Percentiles rank a stretch among this genome's conserved stretches.
phyloP scores from a whole-genome alignment of 495 filamentous ascomycete genomes.

The Neurospora africana region DNA sequence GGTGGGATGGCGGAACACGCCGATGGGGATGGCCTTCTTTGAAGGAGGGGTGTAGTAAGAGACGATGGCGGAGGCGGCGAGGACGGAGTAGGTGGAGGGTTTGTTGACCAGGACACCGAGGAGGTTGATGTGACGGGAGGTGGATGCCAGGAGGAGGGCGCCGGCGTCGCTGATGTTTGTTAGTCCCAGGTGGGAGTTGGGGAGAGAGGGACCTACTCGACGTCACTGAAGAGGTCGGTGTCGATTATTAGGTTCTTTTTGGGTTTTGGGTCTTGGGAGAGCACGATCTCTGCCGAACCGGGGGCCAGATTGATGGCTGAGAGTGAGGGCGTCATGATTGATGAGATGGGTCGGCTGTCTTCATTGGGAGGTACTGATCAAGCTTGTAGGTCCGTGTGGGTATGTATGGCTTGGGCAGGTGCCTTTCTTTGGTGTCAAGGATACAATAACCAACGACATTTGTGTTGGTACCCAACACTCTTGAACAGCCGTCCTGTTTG shows the following conservation, averaged over 20 bases:
- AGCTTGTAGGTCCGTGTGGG: background rate
- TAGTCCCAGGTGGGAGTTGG: background rate
- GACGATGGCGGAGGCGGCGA: conserved; percentile 31
- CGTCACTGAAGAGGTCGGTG: conserved; percentile 34
- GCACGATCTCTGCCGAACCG: background rate
- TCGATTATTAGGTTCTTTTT: conserved; percentile 28
- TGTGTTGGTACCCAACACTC: background rate
- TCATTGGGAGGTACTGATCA: background rate
- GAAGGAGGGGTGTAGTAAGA: conserved; percentile 28
- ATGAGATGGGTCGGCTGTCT: background rate
- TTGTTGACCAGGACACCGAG: conserved; percentile 36
- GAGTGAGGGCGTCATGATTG: background rate
- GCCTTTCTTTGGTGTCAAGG: background rate
- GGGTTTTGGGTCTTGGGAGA: background rate
- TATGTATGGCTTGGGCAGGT: background rate
- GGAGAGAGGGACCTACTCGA: conserved; percentile 19
- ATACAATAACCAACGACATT: background rate
- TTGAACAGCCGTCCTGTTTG: background rate
- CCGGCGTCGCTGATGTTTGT: conserved; percentile 21
- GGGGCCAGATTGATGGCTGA: background rate
- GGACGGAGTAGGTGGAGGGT: conserved; percentile 30
- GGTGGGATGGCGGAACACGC: conserved; percentile 12
- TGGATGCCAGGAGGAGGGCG: conserved; percentile 26
- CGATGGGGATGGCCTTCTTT: conserved; percentile 22
- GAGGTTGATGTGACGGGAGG: conserved; percentile 20